Percentiles rank a stretch among this genome's conserved stretches.
phyloP scores from a whole-genome alignment of 257 asterid species.

The Primulina tabacum region DNA sequence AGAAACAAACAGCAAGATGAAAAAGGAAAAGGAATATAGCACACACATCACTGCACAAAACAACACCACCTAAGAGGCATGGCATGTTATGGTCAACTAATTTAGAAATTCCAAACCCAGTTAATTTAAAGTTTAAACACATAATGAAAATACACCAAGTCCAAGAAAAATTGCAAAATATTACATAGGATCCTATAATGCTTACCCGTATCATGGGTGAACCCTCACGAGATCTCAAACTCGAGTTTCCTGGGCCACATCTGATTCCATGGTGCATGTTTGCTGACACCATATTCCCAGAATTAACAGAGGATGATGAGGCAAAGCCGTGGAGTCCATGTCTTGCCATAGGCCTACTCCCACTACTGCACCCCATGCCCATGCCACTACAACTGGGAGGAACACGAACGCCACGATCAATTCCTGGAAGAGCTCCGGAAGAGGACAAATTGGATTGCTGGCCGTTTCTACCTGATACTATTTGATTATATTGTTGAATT shows the following conservation, averaged over 20 bases:
- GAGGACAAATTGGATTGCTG: conserved; percentile 52
- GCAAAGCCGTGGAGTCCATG: conserved; percentile 73
- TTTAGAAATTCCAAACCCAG: neutral
- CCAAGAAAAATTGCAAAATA: conserved; percentile 9
- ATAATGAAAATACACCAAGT: conserved; percentile 1
- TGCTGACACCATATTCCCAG: conserved; percentile 62
- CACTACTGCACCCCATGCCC: conserved; percentile 51
- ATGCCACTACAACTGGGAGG: conserved; percentile 65
- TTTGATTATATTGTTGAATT: conserved; percentile 66
- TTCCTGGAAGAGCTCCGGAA: conserved; percentile 64
- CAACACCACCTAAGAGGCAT: neutral
- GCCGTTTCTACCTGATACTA: conserved; percentile 63
- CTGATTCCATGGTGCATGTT: conserved; percentile 66
- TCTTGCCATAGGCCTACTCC: conserved; percentile 67
- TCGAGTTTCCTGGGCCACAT: conserved; percentile 64
- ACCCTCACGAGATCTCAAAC: conserved; percentile 63
- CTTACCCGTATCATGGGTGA: conserved; percentile 72
- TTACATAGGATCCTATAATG: conserved; percentile 18
- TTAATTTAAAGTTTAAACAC: too few relatives aligned
- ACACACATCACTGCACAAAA: neutral
- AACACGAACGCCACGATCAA: conserved; percentile 67
- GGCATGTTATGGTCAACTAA: conserved; percentile 22
- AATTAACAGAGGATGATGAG: conserved; percentile 55
- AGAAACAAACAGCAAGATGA: neutral
- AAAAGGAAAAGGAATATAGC: neutral